These are phyloP conservation scores for Salix udensis DNA, from an alignment of 345 rosid species.

Conservation along the genomic window DNA sequence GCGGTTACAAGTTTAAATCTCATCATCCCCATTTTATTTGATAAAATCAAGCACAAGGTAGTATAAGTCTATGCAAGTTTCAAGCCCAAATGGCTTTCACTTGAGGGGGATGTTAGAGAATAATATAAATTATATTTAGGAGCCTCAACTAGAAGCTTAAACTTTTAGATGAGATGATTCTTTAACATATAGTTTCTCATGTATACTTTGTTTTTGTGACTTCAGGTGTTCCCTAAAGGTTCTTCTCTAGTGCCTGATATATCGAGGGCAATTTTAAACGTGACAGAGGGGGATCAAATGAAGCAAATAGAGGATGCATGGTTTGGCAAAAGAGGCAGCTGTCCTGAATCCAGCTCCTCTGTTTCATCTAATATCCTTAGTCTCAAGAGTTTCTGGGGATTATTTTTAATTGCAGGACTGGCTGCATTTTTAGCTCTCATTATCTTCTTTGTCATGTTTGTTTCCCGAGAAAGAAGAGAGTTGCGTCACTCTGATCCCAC, in stretches of 20 bases:
- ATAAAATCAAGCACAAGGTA: too few relatives aligned
- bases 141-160: too few relatives aligned
- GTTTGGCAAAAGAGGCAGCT: constrained; percentile 4
- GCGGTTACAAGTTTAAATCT: too few relatives aligned
- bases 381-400: constrained; percentile 15
- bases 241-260: constrained; percentile 21
- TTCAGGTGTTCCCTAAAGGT: constrained; percentile 21
- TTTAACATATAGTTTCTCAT: background rate
- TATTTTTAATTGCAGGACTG: constrained; percentile 16
- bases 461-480: background rate
- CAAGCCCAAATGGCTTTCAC: too few relatives aligned
- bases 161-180: too few relatives aligned
- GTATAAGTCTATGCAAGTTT: too few relatives aligned
- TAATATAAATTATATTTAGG: too few relatives aligned
- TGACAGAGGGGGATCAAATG: constrained; percentile 24
- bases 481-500: background rate
- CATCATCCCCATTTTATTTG: too few relatives aligned
- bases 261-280: constrained; percentile 18
- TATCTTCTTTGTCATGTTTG: background rate
- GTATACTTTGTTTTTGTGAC: background rate
- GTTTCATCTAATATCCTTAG: constrained; percentile 7
- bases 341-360: background rate
- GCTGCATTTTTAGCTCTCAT: constrained; percentile 3
- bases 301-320: constrained; percentile 10
- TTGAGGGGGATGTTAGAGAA: too few relatives aligned